Evolutionary conservation across 2,329 filamentous ascomycete genomes (phyloP).

Genomic region (Stemphylium lycopersici): DNA sequence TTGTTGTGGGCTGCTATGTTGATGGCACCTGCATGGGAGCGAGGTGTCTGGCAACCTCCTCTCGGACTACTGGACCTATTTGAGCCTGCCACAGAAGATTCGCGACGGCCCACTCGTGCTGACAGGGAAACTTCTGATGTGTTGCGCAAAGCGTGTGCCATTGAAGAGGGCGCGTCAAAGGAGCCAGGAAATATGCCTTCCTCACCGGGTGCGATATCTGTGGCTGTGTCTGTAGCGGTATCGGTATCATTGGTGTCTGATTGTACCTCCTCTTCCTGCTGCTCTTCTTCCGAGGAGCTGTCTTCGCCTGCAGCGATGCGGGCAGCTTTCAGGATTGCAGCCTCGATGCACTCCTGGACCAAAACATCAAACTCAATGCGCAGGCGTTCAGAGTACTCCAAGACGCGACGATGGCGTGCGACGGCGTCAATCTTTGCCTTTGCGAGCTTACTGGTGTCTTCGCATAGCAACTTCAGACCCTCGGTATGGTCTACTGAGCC

Average conservation of each 20-base stretch:
- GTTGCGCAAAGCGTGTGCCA: slow-evolving; percentile 63
- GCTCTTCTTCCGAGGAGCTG: slow-evolving; percentile 71
- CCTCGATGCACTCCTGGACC: slow-evolving; percentile 94
- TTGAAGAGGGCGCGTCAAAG: slow-evolving; percentile 63
- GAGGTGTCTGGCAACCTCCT: slow-evolving; percentile 82
- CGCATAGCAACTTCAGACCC: slow-evolving; percentile 83
- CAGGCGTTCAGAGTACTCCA: slow-evolving; percentile 96
- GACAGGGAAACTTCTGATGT: slow-evolving; percentile 58
- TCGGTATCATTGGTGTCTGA: slow-evolving; percentile 52
- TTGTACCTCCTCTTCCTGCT: slow-evolving; percentile 55
- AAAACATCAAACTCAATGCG: slow-evolving; percentile 90
- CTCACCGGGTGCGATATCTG: slow-evolving; percentile 40
- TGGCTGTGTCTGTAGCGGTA: slow-evolving; percentile 29
- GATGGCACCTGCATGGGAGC: slow-evolving; percentile 72
- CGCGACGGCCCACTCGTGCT: slow-evolving; percentile 54
- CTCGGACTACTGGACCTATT: slow-evolving; percentile 88
- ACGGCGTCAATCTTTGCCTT: slow-evolving; percentile 92
- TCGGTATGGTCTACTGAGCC: slow-evolving; percentile 93
- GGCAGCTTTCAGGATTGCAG: slow-evolving; percentile 86
- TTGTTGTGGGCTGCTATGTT: slow-evolving; percentile 69
- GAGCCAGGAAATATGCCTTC: slow-evolving; percentile 66
- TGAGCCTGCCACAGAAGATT: slow-evolving; percentile 72
- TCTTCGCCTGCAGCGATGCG: slow-evolving; percentile 84
- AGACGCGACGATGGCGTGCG: slow-evolving; percentile 85
- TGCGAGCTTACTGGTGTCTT: slow-evolving; percentile 84